Evolutionary conservation across 805 yeast species (phyloP).

Genomic region (Clavispora santaluciae): DNA sequence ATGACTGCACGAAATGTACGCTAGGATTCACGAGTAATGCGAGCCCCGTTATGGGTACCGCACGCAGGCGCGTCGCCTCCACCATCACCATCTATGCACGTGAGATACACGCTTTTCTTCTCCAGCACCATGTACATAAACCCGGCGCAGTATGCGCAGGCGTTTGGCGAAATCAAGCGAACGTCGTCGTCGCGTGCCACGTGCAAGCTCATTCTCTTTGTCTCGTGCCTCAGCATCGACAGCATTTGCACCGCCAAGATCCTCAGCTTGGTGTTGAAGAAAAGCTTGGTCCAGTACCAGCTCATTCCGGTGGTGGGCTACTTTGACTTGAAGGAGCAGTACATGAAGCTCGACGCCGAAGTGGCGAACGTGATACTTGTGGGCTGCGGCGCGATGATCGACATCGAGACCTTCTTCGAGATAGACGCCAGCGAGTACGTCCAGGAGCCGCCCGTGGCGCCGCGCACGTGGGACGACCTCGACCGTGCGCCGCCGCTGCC

Average conservation of each 20-base stretch:
- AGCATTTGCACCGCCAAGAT: conserved; percentile 86
- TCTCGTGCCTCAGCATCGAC: conserved; percentile 86
- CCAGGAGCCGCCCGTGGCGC: conserved; percentile 24
- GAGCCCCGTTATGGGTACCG: not conserved
- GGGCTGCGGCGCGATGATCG: conserved; percentile 94
- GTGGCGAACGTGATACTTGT: conserved; percentile 71
- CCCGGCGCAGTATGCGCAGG: conserved; percentile 61
- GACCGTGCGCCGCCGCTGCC: conserved; percentile 12
- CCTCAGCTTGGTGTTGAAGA: conserved; percentile 63
- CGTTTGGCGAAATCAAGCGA: conserved; percentile 62
- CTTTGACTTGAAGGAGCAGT: conserved; percentile 65
- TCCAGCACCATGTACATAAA: conserved; percentile 59
- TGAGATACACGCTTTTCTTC: not conserved
- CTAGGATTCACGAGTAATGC: too few relatives aligned
- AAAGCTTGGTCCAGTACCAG: conserved; percentile 81
- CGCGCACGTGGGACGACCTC: conserved; percentile 21
- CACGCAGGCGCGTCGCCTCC: conserved; percentile 1
- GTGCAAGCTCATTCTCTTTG: conserved; percentile 81
- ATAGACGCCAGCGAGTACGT: conserved; percentile 53
- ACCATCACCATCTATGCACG: conserved; percentile 2
- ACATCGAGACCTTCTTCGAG: conserved; percentile 69
- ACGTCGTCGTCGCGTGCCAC: conserved; percentile 89
- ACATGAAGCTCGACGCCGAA: conserved; percentile 60
- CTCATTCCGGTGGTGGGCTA: conserved; percentile 92
- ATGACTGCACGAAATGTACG: too few relatives aligned